Evolutionary conservation across 768 basidiomycete genomes (phyloP).

Genomic region (Leucocoprinus sp.): DNA sequence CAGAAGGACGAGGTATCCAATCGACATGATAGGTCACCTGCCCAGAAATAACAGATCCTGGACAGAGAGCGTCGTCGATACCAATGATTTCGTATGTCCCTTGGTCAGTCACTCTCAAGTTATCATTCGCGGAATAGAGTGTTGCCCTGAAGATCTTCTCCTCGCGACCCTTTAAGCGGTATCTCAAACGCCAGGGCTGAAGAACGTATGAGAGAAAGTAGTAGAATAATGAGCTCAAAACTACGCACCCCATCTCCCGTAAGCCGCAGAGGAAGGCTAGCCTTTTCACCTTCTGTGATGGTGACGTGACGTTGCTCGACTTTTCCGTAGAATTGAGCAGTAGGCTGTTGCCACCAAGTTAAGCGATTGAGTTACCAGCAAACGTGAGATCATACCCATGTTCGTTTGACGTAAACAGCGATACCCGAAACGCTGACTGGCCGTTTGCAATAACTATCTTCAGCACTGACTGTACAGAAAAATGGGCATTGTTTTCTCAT

Average conservation of each 20-base stretch:
- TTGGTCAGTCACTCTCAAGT: constrained; percentile 62
- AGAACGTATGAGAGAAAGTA: constrained; percentile 5
- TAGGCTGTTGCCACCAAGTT: constrained; percentile 46
- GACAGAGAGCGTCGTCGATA: constrained; percentile 82
- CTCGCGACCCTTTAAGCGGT: constrained; percentile 44
- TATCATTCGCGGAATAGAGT: constrained; percentile 58
- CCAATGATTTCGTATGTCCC: constrained; percentile 70
- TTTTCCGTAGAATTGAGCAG: constrained; percentile 76
- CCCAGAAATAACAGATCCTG: constrained; percentile 55
- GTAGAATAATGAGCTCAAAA: neutral
- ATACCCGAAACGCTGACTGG: constrained; percentile 68
- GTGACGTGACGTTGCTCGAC: constrained; percentile 46
- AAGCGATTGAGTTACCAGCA: neutral
- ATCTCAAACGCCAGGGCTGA: constrained; percentile 86
- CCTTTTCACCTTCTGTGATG: constrained; percentile 67
- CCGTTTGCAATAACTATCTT: constrained; percentile 84
- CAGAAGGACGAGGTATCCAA: constrained; percentile 75
- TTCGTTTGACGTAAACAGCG: constrained; percentile 74
- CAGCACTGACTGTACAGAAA: constrained; percentile 58
- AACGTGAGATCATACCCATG: constrained; percentile 47
- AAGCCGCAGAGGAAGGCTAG: constrained; percentile 71
- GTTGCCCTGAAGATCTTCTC: constrained; percentile 31
- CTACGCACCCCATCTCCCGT: constrained; percentile 81
- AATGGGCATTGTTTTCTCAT: constrained; percentile 11
- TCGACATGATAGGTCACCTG: constrained; percentile 63